Base-by-base conservation (phyloP, 176 grass and related monocot genomes). In the Cymbopogon citratus region DNA sequence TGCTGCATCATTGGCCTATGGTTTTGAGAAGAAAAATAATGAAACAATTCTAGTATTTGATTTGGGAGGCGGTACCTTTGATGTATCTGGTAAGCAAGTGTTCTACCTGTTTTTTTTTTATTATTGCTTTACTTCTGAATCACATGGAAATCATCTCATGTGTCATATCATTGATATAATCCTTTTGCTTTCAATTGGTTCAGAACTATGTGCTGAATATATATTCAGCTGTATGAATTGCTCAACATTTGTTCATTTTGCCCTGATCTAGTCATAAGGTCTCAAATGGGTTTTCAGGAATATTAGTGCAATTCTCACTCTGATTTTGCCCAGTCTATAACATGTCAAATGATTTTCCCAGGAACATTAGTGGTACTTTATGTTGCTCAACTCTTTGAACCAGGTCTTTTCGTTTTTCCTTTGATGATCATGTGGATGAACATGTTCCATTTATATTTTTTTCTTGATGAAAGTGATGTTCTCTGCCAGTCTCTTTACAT, bases 11-110 rank as follows among this genome's bases (percentile, higher is more conserved):
- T 56, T 99, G 15, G 96, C 96, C 19, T 99, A 99, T 85, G 96
- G 96, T 75, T 99, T 99, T 48, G 96, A 99, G 81, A 99, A 91
- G 87, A 99, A 95, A 92, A 99, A 90, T 73, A 99, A 99, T 18
- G 96, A 99, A 86, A 99, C 96, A 36, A 99, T 99, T 81, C 91
- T 95, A 28, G 96, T 95, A 8, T 99, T 95, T 83, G 93, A 95
- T 83, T 89, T 99, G 89, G 96, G 96, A 67, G 96, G 96, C 13
- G 96, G 96, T 56, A 99, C 96, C 68, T 95, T 99, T 75, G 96
- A 99, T 93, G 96, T 99, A 24, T 99, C 96, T 83, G 96, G 96
- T 99, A 95, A 74, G 56, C 7, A 24, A 43, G 3, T 68, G 8
- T 24, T 35, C 63, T 9, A 57, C 56, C 31, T 88, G 36, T 84